Conservation (phyloP, 2,329 filamentous ascomycete genomes). For the Aspergillus melleus region DNA sequence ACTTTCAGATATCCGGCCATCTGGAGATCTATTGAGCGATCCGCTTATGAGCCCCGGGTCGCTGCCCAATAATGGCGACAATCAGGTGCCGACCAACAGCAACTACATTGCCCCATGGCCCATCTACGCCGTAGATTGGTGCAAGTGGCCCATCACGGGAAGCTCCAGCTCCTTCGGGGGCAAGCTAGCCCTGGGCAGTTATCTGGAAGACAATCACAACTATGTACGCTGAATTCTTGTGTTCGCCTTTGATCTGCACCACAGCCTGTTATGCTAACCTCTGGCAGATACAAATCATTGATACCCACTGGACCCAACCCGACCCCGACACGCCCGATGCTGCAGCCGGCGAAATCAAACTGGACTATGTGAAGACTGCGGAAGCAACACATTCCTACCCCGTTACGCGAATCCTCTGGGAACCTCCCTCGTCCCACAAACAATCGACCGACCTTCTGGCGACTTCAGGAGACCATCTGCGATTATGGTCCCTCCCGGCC, state of each 20-base stretch:
- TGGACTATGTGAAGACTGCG: slow-evolving; percentile 91
- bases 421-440: slow-evolving; percentile 91
- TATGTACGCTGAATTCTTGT: slow-evolving; percentile 63
- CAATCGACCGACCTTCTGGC: slow-evolving; percentile 92
- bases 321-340: slow-evolving; percentile 69
- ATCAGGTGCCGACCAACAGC: slow-evolving; percentile 69
- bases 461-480: slow-evolving; percentile 90
- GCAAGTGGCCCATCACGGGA: slow-evolving; percentile 86
- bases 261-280: slow-evolving; percentile 14
- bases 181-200: slow-evolving; percentile 93
- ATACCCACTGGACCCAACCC: slow-evolving; percentile 75
- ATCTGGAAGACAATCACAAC: slow-evolving; percentile 96
- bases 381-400: slow-evolving; percentile 98
- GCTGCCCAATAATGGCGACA: slow-evolving; percentile 67
- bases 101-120: slow-evolving; percentile 95
- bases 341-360: slow-evolving; percentile 59
- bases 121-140: slow-evolving; percentile 97
- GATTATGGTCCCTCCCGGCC: slow-evolving; percentile 85
- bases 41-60: slow-evolving; percentile 60
- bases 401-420: slow-evolving; percentile 92
- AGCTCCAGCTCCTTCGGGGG: slow-evolving; percentile 65
- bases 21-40: slow-evolving; percentile 77
- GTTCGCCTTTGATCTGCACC: slow-evolving; percentile 6
- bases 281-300: slow-evolving; percentile 88
- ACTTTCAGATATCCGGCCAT: slow-evolving; percentile 85